Evolutionary conservation across 164 flowering plant species (phyloP).

Genomic region (Aristolochia californica): DNA sequence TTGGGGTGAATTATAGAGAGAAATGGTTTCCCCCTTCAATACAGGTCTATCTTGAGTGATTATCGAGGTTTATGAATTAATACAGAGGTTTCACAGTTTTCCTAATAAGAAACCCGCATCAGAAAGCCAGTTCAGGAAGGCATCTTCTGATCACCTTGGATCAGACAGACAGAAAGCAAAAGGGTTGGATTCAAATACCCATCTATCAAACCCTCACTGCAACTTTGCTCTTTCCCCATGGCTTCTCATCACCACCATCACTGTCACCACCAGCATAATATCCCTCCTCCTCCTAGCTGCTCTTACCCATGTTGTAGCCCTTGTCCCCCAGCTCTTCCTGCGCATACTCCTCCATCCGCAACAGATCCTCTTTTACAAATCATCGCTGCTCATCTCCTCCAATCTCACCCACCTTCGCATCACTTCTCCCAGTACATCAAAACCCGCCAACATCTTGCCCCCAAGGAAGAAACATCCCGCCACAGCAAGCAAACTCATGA

Average conservation of each 20-base stretch:
- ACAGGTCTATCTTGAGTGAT: too few relatives aligned
- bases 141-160: neutral
- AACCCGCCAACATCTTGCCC: constrained; percentile 9
- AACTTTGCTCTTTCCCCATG: constrained; percentile 19
- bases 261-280: constrained; percentile 17
- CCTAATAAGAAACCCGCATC: too few relatives aligned
- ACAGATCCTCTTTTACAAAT: constrained; percentile 34
- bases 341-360: constrained; percentile 12
- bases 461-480: constrained; percentile 5
- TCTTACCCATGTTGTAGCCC: constrained; percentile 10
- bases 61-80: too few relatives aligned
- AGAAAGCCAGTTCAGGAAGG: neutral
- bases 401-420: constrained; percentile 17
- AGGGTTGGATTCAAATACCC: neutral
- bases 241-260: constrained; percentile 36
- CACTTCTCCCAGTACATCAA: constrained; percentile 9
- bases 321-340: constrained; percentile 4
- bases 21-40: too few relatives aligned
- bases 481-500: constrained; percentile 14
- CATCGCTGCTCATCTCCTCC: constrained; percentile 31
- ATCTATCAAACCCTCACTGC: neutral
- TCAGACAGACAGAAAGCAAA: neutral
- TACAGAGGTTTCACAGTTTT: too few relatives aligned
- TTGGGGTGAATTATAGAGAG: too few relatives aligned
- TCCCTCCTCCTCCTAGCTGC: constrained; percentile 12